Evolutionary conservation across 345 rosid species (phyloP), one percentile per base, ranked within the genome.

Genomic region (Lenwebbia sp.): DNA sequence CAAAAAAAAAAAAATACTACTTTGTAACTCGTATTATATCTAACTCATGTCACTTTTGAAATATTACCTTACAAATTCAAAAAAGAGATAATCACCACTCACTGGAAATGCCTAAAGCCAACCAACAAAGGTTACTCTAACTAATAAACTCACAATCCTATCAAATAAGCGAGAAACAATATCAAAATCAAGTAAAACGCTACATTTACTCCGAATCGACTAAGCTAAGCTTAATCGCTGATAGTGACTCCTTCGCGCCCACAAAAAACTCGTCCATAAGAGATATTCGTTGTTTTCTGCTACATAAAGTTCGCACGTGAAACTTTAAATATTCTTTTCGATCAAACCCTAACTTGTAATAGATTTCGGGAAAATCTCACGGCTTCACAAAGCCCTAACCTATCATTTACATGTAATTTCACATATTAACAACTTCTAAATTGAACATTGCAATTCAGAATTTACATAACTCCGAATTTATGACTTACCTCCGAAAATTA

Each of bases 211-310:
- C 3, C 41, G 41, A 40, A 40, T 40, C 3, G 19, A 6, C 1
- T 3, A 60, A 6, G 6, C 5, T 3, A 60, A 60, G 15, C 28
- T 60, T 40, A 40, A 13, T 30, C 10, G 28, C 19, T 28, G 17
- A 26, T 26, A 58, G 13, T 30, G n/a, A 58, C 17, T 58, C 14
- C 33, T 3, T 12, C 2, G 19, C 9, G 10, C 37, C 40, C 13
- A 37, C 74, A n/a, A 1, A 14, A 60, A 60, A 60, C 74, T 28
- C 5, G 40, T 9, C 40, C 74, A 28, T 60, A 28, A 3, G 41
- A 9, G 2, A 19, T 17, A 60, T 60, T 60, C 1, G 0, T 4
- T 13, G 2, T 17, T 6, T 1, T 60, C 21, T 3, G 0, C 21
- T 13, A 60, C 15, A 17, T 2, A 10, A 1, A 1, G 33, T 21